Evolutionary conservation across 2,329 filamentous ascomycete genomes (phyloP), one percentile per base, ranked within the genome.

Genomic region (Thermoascus crustaceus): DNA sequence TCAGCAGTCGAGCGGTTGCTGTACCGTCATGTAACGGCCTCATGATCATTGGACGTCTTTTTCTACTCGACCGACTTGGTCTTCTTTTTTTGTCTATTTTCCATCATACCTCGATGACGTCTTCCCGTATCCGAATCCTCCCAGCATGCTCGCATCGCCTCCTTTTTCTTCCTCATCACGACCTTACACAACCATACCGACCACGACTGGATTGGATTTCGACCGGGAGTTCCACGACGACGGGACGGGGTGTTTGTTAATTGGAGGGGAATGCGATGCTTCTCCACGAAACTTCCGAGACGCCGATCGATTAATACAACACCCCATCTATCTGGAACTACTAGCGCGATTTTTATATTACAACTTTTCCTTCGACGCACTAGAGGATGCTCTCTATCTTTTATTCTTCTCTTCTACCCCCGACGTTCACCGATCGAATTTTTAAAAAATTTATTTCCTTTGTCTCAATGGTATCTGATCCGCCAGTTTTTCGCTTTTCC

Each of bases 1-100:
- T 50, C 89, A 93, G 71, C 86, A 93, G 69, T 85, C 77, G 38
- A 83, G 80, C 58, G 84, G 87, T 54, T 98, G 91, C 78, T 98
- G 91, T 71, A 75, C 82, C 55, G 80, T 98, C 67, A 96, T 96
- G 89, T 96, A 73, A 69, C 51, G 51, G 46, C 19, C 41, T 49
- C 48, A 55, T 52, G 52, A 55, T 49, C 48, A n/a, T 42, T 41
- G 39, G 38, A 37, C 14, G 36, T 38, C 20, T 35, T 42, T 32
- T 22, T 13, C n/a, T 30, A 11, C 16, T 29, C n/a, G 11, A 22
- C 13, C 24, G 9, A 30, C 27, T 43, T 36, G 39, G 43, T 42
- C 45, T 38, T 34, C 23, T 43, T 35, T 33, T 38, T 31, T 38
- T 33, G 23, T 30, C 36, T 34, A 34, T 35, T 30, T 40, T 42